Evolutionary conservation across 2,329 filamentous ascomycete genomes (phyloP).

Genomic region (Aspergillus candidus): DNA sequence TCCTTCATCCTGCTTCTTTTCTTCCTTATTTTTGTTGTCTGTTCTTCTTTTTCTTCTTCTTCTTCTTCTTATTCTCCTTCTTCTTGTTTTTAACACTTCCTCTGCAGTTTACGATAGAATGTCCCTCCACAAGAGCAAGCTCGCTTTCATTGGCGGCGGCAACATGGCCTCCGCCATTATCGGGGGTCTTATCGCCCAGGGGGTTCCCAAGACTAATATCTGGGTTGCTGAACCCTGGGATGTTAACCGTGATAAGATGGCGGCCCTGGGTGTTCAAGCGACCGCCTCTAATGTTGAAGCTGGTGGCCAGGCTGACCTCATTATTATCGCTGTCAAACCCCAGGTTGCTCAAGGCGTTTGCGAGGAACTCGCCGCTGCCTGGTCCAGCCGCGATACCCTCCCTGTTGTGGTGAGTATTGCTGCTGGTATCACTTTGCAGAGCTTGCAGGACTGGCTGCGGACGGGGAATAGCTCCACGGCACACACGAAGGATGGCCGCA

Average conservation of each 20-base stretch:
- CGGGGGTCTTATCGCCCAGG: slow-evolving; percentile 27
- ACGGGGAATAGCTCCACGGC: slow-evolving; percentile 22
- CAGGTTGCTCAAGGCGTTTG: slow-evolving; percentile 29
- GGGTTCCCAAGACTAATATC: slow-evolving; percentile 27
- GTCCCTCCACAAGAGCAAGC: slow-evolving; percentile 27
- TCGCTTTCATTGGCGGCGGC: slow-evolving; percentile 34
- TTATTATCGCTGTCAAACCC: slow-evolving; percentile 33
- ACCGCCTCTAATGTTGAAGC: slow-evolving; percentile 27
- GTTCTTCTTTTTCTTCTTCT: no score
- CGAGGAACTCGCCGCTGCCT: slow-evolving; percentile 25
- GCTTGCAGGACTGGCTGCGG: slow-evolving; percentile 25
- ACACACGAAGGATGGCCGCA: slow-evolving; percentile 10
- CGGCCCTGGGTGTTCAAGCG: slow-evolving; percentile 24
- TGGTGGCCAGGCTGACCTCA: slow-evolving; percentile 22
- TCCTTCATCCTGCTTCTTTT: no score
- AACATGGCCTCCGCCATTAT: slow-evolving; percentile 33
- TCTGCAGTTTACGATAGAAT: no score
- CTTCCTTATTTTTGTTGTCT: no score
- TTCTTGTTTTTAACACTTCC: no score
- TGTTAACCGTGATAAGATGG: slow-evolving; percentile 30
- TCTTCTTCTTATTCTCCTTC: no score
- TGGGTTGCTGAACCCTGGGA: slow-evolving; percentile 31
- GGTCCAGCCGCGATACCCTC: slow-evolving; percentile 19
- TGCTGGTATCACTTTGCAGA: slow-evolving; percentile 28
- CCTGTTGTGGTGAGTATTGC: slow-evolving; percentile 31